Percentiles rank a stretch among this genome's conserved stretches.
These are phyloP conservation scores for Saccharomyces eubayanus DNA, from an alignment of 805 yeast species.

Conservation along the genomic window DNA sequence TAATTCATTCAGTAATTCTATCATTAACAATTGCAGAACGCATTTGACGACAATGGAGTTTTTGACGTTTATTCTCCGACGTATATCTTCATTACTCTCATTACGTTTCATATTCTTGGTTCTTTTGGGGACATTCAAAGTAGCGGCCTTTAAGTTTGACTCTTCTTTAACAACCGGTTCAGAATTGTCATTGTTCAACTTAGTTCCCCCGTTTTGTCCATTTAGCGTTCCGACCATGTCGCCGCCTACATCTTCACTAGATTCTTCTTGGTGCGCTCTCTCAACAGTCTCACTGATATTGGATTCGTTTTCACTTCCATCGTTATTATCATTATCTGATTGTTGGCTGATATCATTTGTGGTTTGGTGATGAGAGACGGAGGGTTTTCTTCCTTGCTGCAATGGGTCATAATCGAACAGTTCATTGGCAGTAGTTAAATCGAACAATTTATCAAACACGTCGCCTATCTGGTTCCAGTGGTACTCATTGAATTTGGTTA, in stretches of 20 bases:
- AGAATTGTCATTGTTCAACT: neutral
- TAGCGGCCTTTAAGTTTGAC: neutral
- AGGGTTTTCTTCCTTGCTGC: slow-evolving; percentile 27
- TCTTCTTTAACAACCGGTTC: neutral
- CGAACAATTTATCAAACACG: slow-evolving; percentile 64
- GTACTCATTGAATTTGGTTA: slow-evolving; percentile 45
- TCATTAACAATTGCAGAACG: slow-evolving; percentile 80
- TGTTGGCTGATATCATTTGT: neutral
- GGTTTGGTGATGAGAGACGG: slow-evolving; percentile 6
- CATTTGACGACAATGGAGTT: slow-evolving; percentile 84
- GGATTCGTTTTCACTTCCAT: slow-evolving; percentile 25
- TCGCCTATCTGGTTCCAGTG: slow-evolving; percentile 72
- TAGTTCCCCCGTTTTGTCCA: neutral
- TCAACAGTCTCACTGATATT: slow-evolving; percentile 28
- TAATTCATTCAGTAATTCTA: slow-evolving; percentile 75
- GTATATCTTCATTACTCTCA: slow-evolving; percentile 32
- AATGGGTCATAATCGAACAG: slow-evolving; percentile 50
- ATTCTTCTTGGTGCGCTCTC: slow-evolving; percentile 29
- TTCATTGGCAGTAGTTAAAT: slow-evolving; percentile 77
- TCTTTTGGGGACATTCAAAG: neutral
- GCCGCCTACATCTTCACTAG: slow-evolving; percentile 32
- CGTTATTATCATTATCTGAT: slow-evolving; percentile 9
- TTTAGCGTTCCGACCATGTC: slow-evolving; percentile 22
- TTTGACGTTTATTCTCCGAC: slow-evolving; percentile 44
- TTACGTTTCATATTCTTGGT: slow-evolving; percentile 3